phyloP scores from a whole-genome alignment of 331 rosid species.

The Saraca asoca region DNA sequence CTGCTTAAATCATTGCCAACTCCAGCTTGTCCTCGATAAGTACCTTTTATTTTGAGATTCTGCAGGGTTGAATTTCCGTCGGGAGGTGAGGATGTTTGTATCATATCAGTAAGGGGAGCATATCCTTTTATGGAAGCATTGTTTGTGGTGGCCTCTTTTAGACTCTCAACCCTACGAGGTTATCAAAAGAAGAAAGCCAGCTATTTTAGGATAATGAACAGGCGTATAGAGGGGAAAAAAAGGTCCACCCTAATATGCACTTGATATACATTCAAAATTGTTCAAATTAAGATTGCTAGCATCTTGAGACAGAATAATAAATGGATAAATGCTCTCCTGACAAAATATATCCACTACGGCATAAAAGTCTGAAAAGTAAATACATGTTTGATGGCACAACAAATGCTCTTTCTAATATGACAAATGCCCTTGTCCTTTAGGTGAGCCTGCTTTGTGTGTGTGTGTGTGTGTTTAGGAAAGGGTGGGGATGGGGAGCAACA shows the following conservation, averaged over 20 bases:
- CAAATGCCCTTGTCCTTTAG: neutral
- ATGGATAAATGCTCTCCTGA: constrained; percentile 3
- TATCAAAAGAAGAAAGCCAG: constrained; percentile 31
- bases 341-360: constrained; percentile 15
- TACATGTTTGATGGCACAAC: neutral
- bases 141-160: constrained; percentile 33
- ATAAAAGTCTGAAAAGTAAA: no score
- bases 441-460: no score
- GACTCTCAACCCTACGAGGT: constrained; percentile 53
- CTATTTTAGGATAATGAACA: constrained; percentile 11
- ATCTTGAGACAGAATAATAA: constrained; percentile 13
- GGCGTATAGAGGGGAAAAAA: constrained; percentile 6
- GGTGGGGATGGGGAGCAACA: neutral
- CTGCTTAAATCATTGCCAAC: constrained; percentile 37
- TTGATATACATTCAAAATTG: constrained; percentile 23
- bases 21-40: constrained; percentile 43
- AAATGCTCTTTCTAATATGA: neutral
- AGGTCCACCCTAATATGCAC: constrained; percentile 4
- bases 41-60: constrained; percentile 44
- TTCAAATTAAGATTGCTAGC: constrained; percentile 5
- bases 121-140: constrained; percentile 45
- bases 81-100: constrained; percentile 45
- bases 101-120: constrained; percentile 38
- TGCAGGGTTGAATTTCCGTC: constrained; percentile 48
- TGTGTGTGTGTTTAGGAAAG: neutral